These are phyloP conservation scores for Fraxinus albicans DNA, from an alignment of 305 asterid genomes.

Conservation along the genomic window DNA sequence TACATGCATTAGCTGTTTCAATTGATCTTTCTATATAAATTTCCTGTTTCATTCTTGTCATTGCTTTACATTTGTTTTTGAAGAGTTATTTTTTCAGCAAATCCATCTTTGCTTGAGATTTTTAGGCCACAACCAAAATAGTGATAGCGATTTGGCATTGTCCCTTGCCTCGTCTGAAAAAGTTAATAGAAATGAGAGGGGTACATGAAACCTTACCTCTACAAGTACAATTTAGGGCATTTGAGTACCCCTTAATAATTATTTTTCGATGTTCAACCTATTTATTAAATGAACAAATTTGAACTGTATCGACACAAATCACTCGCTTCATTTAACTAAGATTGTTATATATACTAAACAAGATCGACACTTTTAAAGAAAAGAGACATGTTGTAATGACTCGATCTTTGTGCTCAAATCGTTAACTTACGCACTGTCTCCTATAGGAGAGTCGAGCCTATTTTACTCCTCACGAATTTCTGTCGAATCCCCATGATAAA, in stretches of 20 bases:
- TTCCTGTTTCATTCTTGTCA: not conserved
- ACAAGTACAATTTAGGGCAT: not conserved
- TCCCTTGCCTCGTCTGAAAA: not conserved
- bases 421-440: not conserved
- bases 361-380: not conserved
- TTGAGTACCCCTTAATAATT: not conserved
- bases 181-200: not conserved
- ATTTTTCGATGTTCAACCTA: not conserved
- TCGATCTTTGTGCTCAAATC: not conserved
- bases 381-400: not conserved
- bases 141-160: not conserved
- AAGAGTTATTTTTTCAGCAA: not conserved
- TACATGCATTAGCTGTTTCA: slow-evolving; percentile 4
- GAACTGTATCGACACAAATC: not conserved
- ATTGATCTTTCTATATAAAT: slow-evolving; percentile 15
- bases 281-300: not conserved
- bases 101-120: not conserved
- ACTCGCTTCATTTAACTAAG: not conserved
- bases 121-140: not conserved
- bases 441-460: too few species aligned
- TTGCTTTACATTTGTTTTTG: not conserved
- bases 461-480: not conserved
- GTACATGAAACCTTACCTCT: not conserved
- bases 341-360: not conserved
- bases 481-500: not conserved